Percentiles rank a stretch among this genome's conserved stretches.
Evolutionary conservation across 1,284 basidiomycete species (phyloP).

Genomic region (Lignosus rhinocerotis): DNA sequence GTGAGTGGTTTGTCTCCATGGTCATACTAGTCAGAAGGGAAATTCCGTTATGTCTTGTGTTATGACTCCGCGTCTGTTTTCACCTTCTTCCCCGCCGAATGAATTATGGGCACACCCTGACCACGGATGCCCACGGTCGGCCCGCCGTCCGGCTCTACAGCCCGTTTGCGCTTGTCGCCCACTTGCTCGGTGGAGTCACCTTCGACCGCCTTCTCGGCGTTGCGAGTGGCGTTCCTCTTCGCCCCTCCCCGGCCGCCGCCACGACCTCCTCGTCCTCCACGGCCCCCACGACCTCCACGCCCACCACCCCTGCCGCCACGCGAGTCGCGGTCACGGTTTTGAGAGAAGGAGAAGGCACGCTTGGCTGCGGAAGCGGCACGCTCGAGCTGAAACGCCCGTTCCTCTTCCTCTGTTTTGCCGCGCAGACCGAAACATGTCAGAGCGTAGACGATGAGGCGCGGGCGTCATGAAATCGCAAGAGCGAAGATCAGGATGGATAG

Average conservation of each 20-base stretch:
- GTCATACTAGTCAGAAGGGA: too few relatives aligned
- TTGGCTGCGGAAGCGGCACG: conserved; percentile 68
- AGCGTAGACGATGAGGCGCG: not conserved
- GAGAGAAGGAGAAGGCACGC: conserved; percentile 34
- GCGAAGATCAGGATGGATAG: not conserved
- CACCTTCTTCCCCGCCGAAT: conserved; percentile 53
- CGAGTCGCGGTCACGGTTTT: conserved; percentile 30
- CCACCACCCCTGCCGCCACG: conserved; percentile 43
- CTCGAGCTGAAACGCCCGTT: conserved; percentile 70
- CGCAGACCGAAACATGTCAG: not conserved
- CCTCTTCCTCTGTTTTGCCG: conserved; percentile 49
- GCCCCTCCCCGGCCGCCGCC: conserved; percentile 35
- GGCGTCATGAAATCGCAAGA: not conserved
- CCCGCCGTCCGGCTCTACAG: conserved; percentile 73
- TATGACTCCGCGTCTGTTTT: conserved; percentile 46
- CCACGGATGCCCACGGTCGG: conserved; percentile 64
- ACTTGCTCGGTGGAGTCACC: conserved; percentile 36
- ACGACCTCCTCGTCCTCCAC: conserved; percentile 43
- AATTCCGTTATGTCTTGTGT: too few relatives aligned
- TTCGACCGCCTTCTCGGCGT: conserved; percentile 25
- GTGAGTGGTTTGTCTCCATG: too few relatives aligned
- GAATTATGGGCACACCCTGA: conserved; percentile 55
- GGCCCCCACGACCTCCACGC: conserved; percentile 44
- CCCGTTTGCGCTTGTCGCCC: conserved; percentile 75
- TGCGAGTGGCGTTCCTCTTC: conserved; percentile 32